Evolutionary conservation across 371 early-diverging fungal species (phyloP), one percentile per base, ranked within the genome.

Genomic region (Mortierella sp.): DNA sequence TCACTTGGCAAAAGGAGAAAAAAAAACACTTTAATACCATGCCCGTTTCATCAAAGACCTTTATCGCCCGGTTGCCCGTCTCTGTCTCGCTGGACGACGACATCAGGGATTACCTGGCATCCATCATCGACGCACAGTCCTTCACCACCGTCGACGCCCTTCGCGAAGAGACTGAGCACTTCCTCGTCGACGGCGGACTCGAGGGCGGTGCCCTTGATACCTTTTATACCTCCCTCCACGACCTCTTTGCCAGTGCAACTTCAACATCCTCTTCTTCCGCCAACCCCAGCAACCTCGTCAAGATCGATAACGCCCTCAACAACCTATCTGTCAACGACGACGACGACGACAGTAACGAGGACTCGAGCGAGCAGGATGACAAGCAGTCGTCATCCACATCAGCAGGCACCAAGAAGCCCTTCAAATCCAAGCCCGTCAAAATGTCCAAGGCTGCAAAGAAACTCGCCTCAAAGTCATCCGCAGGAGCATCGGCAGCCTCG

Each of bases 151-250:
- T 83, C 18, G 87, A 80, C n/a, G 84, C 88, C 63, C 75, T 95
- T 24, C 91, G 93, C 56, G 93, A 94, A 41, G 91, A 92, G 27
- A 93, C 95, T 12, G 92, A 94, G 80, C 90, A 91, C 18, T 95
- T 94, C 74, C 80, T 95, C 35, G 75, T 88, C 10, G 95, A 95
- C 54, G 93, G 94, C 1, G 92, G 94, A 35, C 85, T 93, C 70
- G 80, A 84, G 27, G 89, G 90, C 4, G 68, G 73, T 3, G 88
- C 83, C 18, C 84, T 94, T 29, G 88, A 89, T 49, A 79, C 77
- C 3, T 88, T 94, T 32, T 94, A 91, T 60, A 74, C 55, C 24
- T 63, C 75, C 0, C 75, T 91, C 18, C 54, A 74, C 43, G 73
- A 48, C n/a, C 77, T 73, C 63, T 78, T 82, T n/a, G 24, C 46